Evolutionary conservation across 306 rosid species (phyloP).

Genomic region (Trichosanthes truncata): DNA sequence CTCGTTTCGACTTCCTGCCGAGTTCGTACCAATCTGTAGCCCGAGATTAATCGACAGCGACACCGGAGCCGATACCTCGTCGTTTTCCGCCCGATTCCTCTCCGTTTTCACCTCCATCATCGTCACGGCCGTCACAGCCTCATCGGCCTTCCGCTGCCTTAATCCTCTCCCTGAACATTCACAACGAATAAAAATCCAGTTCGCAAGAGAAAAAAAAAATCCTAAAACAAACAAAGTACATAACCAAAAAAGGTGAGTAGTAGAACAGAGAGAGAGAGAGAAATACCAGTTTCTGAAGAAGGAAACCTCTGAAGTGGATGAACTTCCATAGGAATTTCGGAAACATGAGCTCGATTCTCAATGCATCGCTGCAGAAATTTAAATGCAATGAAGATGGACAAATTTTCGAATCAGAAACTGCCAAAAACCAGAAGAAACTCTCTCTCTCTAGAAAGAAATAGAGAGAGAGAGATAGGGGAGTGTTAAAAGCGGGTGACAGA

Average conservation of each 20-base stretch:
- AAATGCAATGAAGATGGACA: neutral
- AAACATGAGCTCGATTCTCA: slow-evolving; percentile 10
- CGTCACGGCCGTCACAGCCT: slow-evolving; percentile 14
- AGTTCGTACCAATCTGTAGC: slow-evolving; percentile 21
- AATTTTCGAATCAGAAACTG: neutral
- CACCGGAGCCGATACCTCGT: slow-evolving; percentile 16
- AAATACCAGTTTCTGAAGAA: slow-evolving; percentile 8
- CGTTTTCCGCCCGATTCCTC: slow-evolving; percentile 11
- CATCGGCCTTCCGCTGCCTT: slow-evolving; percentile 30
- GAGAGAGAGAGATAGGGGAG: neutral
- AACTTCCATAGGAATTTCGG: slow-evolving; percentile 4
- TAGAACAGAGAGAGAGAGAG: neutral
- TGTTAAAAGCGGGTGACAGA: slow-evolving; percentile 34
- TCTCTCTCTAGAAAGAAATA: neutral
- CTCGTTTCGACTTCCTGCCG: neutral
- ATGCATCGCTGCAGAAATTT: neutral
- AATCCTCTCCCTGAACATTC: slow-evolving; percentile 6
- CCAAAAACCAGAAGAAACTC: neutral
- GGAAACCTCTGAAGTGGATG: slow-evolving; percentile 1
- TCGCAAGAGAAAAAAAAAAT: neutral
- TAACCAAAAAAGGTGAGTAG: neutral
- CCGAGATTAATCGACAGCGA: slow-evolving; percentile 23
- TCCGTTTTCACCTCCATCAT: slow-evolving; percentile 20
- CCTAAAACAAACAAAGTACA: neutral
- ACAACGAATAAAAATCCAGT: neutral